phyloP scores from a whole-genome alignment of 208 protist genomes.

The Porcisia deanei region DNA sequence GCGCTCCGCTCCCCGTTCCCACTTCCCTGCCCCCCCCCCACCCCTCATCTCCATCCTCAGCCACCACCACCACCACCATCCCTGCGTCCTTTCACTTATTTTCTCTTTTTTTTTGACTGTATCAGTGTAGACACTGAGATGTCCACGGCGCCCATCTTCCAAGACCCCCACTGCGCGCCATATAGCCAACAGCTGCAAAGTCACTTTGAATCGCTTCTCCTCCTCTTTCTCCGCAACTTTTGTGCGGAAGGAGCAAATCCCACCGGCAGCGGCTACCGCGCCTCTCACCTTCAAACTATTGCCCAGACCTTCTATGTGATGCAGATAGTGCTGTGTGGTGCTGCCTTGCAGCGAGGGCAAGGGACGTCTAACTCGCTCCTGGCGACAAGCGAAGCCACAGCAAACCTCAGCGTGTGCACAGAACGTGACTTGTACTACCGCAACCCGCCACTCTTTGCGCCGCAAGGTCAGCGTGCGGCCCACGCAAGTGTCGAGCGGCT shows the following conservation, averaged over 20 bases:
- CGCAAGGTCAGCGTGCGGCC: slow-evolving; percentile 32
- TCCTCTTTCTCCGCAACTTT: slow-evolving; percentile 20
- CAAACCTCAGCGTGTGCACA: slow-evolving; percentile 35
- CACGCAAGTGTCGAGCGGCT: slow-evolving; percentile 34
- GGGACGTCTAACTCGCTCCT: background rate
- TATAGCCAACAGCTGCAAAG: slow-evolving; percentile 8
- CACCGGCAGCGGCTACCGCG: background rate
- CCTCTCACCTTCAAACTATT: slow-evolving; percentile 21
- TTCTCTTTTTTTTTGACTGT: background rate
- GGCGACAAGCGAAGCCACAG: background rate
- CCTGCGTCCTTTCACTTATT: background rate
- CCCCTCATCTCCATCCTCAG: no score
- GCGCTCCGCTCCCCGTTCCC: background rate
- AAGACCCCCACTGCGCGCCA: background rate
- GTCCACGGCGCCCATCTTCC: background rate
- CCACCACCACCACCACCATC: background rate
- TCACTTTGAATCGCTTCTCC: slow-evolving; percentile 13
- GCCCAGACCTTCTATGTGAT: slow-evolving; percentile 27
- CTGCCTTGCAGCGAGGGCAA: background rate
- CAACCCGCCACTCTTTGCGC: slow-evolving; percentile 52
- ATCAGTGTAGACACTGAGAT: background rate
- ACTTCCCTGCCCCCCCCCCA: background rate
- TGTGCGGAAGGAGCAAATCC: background rate
- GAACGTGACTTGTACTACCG: slow-evolving; percentile 85
- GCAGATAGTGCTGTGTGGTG: background rate